These are phyloP conservation scores for Fusarium subtropicale DNA, from an alignment of 2,329 filamentous ascomycete genomes.

Conservation along the genomic window DNA sequence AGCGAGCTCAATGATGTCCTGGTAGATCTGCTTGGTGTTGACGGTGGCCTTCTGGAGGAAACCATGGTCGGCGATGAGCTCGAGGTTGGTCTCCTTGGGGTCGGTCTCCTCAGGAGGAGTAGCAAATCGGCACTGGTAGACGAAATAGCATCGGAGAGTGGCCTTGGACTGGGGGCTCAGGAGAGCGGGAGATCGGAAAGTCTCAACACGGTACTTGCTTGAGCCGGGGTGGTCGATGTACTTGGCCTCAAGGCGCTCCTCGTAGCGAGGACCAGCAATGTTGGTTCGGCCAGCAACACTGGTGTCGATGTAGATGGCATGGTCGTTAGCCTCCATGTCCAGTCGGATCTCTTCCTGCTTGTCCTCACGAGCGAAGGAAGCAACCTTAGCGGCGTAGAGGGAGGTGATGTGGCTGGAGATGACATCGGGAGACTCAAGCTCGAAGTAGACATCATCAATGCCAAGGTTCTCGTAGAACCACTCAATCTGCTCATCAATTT, in stretches of 20 bases:
- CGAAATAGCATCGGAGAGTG: constrained; percentile 96
- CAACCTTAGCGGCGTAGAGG: constrained; percentile 95
- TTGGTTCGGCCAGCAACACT: constrained; percentile 87
- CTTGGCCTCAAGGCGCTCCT: constrained; percentile 93
- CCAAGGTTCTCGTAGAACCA: constrained; percentile 99
- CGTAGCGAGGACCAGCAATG: constrained; percentile 86
- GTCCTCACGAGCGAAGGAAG: constrained; percentile 91
- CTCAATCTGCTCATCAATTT: constrained; percentile 85
- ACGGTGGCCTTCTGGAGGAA: constrained; percentile 96
- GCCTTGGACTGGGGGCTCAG: constrained; percentile 79
- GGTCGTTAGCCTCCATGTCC: constrained; percentile 93
- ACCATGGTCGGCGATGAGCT: constrained; percentile 90
- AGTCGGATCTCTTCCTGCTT: constrained; percentile 94
- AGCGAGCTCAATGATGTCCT: constrained; percentile 89
- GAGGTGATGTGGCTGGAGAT: constrained; percentile 96
- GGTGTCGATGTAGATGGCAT: constrained; percentile 98
- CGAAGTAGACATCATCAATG: constrained; percentile 98
- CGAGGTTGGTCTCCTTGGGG: constrained; percentile 85
- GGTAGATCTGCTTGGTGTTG: constrained; percentile 96
- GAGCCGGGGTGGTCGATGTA: constrained; percentile 86
- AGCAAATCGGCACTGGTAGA: constrained; percentile 95
- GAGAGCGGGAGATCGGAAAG: constrained; percentile 89
- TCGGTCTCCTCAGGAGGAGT: constrained; percentile 76
- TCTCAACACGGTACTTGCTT: constrained; percentile 91
- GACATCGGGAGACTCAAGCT: constrained; percentile 85